Evolutionary conservation across 257 asterid genomes (phyloP).

Genomic region (Eucommia ulmoides): DNA sequence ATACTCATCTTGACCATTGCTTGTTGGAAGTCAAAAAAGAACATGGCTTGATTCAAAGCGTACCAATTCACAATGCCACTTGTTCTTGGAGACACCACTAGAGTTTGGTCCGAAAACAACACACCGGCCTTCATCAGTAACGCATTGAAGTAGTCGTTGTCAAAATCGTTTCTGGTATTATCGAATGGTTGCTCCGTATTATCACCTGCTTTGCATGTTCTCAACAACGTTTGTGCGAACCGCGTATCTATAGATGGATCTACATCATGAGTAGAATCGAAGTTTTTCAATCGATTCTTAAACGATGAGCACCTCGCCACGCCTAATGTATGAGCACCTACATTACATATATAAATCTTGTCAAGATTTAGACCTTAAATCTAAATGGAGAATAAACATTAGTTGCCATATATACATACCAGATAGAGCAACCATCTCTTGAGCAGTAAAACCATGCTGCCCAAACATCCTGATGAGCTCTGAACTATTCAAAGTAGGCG

Average conservation of each 20-base stretch:
- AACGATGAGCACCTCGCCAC: conserved; percentile 84
- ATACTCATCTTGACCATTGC: conserved; percentile 75
- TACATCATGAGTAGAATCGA: conserved; percentile 48
- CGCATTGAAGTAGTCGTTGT: conserved; percentile 47
- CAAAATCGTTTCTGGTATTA: conserved; percentile 40
- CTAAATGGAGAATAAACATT: too few species aligned
- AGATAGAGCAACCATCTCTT: conserved; percentile 86
- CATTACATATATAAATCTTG: conserved; percentile 5
- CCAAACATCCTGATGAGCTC: conserved; percentile 57
- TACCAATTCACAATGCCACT: conserved; percentile 49
- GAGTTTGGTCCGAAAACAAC: conserved; percentile 77
- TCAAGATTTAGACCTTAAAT: too few species aligned
- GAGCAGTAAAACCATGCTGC: conserved; percentile 65
- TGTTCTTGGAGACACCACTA: conserved; percentile 35
- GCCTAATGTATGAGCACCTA: conserved; percentile 88
- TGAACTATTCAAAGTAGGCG: conserved; percentile 63
- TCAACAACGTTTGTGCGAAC: conserved; percentile 43
- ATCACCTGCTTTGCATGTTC: conserved; percentile 67
- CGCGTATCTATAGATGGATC: conserved; percentile 59
- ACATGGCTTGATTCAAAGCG: conserved; percentile 67
- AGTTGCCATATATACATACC: conserved; percentile 24
- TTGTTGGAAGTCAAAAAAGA: conserved; percentile 66
- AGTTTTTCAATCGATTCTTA: conserved; percentile 52
- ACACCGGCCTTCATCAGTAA: conserved; percentile 54
- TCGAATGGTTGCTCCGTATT: conserved; percentile 62